Evolutionary conservation across 345 rosid genomes (phyloP).

Genomic region (Populus ilicifolia): DNA sequence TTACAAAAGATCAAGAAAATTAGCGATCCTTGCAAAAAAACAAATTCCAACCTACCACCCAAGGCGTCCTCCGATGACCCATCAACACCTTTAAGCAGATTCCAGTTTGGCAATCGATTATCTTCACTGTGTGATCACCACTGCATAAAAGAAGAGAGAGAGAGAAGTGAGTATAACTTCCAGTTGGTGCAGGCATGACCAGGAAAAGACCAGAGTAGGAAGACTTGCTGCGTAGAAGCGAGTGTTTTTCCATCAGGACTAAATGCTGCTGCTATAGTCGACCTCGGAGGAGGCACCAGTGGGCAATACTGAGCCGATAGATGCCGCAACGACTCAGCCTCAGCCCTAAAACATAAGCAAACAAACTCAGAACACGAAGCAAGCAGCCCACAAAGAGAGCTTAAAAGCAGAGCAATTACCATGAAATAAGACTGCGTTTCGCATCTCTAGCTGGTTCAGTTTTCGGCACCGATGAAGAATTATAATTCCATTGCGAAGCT

Average conservation of each 20-base stretch:
- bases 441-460: conserved; percentile 50
- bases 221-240: conserved; percentile 87
- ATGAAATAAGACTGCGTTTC: conserved; percentile 59
- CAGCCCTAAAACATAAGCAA: conserved; percentile 48
- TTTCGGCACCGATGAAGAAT: conserved; percentile 31
- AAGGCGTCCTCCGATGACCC: conserved; percentile 96
- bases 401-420: conserved; percentile 33
- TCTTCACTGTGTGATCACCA: conserved; percentile 88
- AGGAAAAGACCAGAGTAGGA: neutral
- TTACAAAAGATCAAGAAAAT: neutral
- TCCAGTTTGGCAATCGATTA: conserved; percentile 85
- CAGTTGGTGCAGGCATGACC: neutral
- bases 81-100: conserved; percentile 84
- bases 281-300: conserved; percentile 67
- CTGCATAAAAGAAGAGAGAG: conserved; percentile 28
- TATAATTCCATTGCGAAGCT: conserved; percentile 30
- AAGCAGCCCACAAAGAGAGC: neutral
- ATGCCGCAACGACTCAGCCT: conserved; percentile 66
- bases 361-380: neutral
- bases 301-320: conserved; percentile 71
- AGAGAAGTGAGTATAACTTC: neutral
- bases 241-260: conserved; percentile 72
- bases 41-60: conserved; percentile 75
- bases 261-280: conserved; percentile 87
- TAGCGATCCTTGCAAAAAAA: neutral